Conservation (phyloP, 768 basidiomycete species). For the Clavaria fumosa region DNA sequence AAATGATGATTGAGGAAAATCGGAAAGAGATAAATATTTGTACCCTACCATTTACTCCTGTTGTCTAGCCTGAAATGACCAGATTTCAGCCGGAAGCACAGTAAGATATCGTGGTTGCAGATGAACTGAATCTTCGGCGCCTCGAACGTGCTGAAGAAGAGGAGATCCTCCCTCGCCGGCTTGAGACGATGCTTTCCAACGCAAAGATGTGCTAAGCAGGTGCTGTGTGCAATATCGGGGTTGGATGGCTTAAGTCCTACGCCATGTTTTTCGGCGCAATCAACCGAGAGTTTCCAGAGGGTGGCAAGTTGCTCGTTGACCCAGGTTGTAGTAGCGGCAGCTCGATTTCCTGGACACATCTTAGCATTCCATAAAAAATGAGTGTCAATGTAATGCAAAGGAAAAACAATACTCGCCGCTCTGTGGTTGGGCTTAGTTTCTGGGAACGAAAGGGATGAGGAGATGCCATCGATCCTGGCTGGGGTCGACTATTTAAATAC, state of each 20-base stretch:
- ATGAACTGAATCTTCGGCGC: constrained; percentile 13
- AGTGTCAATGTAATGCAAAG: no score
- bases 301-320: constrained; percentile 10
- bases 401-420: no score
- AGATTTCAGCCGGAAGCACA: constrained; percentile 9
- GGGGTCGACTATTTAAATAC: no score
- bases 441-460: no score
- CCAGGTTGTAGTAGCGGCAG: constrained; percentile 7
- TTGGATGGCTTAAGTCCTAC: constrained; percentile 8
- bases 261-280: constrained; percentile 8
- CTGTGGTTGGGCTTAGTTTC: no score
- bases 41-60: constrained; percentile 5
- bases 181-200: constrained; percentile 8
- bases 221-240: constrained; percentile 6
- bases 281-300: constrained; percentile 8
- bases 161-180: constrained; percentile 7
- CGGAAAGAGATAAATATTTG: background rate
- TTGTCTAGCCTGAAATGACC: constrained; percentile 12
- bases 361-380: no score
- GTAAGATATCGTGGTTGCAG: constrained; percentile 14
- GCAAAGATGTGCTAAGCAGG: constrained; percentile 8
- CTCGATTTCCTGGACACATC: constrained; percentile 6
- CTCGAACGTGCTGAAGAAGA: constrained; percentile 11
- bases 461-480: no score
- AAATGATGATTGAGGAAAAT: background rate